phyloP scores from a whole-genome alignment of 768 basidiomycete genomes.

The Lentinula edodes region DNA sequence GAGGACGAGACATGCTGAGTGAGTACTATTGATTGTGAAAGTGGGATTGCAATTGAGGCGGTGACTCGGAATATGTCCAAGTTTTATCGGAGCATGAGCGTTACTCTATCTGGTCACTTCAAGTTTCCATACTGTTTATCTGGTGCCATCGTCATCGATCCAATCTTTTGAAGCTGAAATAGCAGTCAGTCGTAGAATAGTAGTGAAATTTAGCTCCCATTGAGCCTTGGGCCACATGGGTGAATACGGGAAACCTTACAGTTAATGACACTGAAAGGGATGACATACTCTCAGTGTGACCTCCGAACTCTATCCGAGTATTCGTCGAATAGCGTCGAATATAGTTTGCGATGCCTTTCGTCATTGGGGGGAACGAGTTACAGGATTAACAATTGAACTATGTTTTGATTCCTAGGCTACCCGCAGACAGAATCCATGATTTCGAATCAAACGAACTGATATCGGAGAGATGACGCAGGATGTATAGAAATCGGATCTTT shows the following conservation, averaged over 20 bases:
- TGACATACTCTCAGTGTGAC: not conserved
- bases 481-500: no score
- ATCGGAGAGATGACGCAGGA: no score
- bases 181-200: not conserved
- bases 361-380: not conserved
- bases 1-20: constrained; percentile 24
- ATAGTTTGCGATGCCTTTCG: not conserved
- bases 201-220: no score
- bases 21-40: no score
- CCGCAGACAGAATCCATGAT: not conserved
- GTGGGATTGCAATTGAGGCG: no score
- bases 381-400: no score
- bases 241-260: not conserved
- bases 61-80: no score
- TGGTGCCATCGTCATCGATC: not conserved
- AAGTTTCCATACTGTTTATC: not conserved
- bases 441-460: not conserved
- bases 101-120: not conserved
- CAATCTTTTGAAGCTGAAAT: not conserved
- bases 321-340: not conserved
- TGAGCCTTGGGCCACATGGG: not conserved
- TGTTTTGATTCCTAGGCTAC: no score
- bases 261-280: not conserved
- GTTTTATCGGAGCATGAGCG: not conserved
- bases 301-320: not conserved